Evolutionary conservation across 164 flowering plant species (phyloP).

Genomic region (Hamamelis virginiana): DNA sequence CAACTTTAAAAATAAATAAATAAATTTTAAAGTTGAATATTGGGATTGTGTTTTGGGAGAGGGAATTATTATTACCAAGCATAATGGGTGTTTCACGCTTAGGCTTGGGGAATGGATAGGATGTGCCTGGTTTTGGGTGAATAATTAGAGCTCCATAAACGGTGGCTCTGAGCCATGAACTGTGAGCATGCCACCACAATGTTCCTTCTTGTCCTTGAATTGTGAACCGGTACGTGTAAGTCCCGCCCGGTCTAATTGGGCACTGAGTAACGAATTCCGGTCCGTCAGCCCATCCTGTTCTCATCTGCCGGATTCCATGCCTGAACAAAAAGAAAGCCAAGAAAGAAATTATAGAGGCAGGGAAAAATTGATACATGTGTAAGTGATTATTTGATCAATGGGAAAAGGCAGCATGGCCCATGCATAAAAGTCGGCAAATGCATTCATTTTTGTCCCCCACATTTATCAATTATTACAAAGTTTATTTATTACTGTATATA

Average conservation of each 20-base stretch:
- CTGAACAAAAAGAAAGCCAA: conserved; percentile 17
- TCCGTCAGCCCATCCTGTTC: conserved; percentile 74
- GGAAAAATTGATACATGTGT: background rate
- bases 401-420: background rate
- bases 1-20: background rate
- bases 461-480: too few species aligned
- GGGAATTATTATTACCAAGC: conserved; percentile 44
- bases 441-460: too few species aligned
- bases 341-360: too few species aligned
- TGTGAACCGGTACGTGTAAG: conserved; percentile 64
- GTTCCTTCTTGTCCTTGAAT: conserved; percentile 69
- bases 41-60: too few species aligned
- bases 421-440: too few species aligned
- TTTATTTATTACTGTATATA: too few species aligned
- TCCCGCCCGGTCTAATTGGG: conserved; percentile 64
- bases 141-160: conserved; percentile 66
- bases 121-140: conserved; percentile 40
- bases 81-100: conserved; percentile 45
- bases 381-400: background rate
- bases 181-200: conserved; percentile 79
- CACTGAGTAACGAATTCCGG: conserved; percentile 73
- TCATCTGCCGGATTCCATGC: conserved; percentile 66
- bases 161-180: conserved; percentile 76
- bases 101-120: conserved; percentile 62
- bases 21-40: background rate